Base-by-base conservation (phyloP, 2,329 filamentous ascomycete genomes). In the Xylaria multiplex region DNA sequence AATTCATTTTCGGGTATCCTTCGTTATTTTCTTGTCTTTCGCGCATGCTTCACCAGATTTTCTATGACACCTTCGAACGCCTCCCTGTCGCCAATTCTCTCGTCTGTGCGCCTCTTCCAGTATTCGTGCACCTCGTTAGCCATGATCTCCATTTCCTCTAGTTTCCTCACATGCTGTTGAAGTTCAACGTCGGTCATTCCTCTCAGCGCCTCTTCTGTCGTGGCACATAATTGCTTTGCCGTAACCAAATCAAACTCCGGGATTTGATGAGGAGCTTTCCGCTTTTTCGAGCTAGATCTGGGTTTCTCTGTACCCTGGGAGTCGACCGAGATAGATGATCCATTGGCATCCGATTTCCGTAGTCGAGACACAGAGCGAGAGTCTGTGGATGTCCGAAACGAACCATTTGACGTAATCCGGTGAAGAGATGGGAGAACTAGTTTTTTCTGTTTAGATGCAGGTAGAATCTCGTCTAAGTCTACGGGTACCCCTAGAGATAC, bases 371-470 rank as follows among this genome's bases (percentile, higher is more conserved):
- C 75, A 13, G 82, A 83, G 19, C 84, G 82, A 5, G 82, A 83
- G 66, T 89, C 86, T 30, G 81, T 81, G 3, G 87, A 89, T 19
- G 81, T 84, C 46, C 86, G 82, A 40, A 82, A 84, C 30, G 82
- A 90, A 69, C 77, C 81, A 59, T 78, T 84, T 67, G 79, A 85
- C 56, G 80, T 85, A 77, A 78, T 72, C 16, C 77, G 78, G 62
- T 82, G 81, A 19, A 82, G 73, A 6, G 94, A 97, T 0, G 96
- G 96, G 1, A 99, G 86, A 4, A 99, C 87, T 19, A 99, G 89
- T 77, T 98, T 98, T 85, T 98, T 98, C 78, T 99, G 96, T 79
- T 98, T 98, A 13, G 93, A 97, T 0, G 95, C 94, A 0, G 96
- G 96, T 7, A 99, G 87, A 62, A 99, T 98, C 81, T 99, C 96